A percentile compares a stretch with the other conserved stretches of the same genome.
Conservation (phyloP, 2,329 filamentous ascomycete genomes). For the Pseudocercospora macadamiae region DNA sequence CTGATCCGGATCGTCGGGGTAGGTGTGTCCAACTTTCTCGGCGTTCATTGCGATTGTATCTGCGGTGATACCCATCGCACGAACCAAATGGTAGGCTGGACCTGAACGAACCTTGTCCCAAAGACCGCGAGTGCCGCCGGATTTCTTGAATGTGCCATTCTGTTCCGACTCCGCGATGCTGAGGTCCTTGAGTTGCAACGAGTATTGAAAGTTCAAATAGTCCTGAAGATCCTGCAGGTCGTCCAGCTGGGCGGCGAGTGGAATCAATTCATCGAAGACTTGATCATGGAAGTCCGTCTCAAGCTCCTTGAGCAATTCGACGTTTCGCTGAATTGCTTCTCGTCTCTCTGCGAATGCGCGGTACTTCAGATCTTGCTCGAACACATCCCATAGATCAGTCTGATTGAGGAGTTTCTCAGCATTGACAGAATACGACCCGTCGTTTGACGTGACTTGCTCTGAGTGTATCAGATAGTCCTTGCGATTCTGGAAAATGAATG, state of each 20-base stretch:
- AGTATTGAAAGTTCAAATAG: conserved; percentile 93
- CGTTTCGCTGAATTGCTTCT: conserved; percentile 75
- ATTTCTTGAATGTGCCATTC: conserved; percentile 73
- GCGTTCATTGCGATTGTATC: conserved; percentile 88
- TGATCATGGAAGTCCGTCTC: conserved; percentile 66
- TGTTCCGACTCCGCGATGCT: conserved; percentile 63
- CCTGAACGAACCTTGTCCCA: conserved; percentile 84
- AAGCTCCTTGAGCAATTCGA: conserved; percentile 70
- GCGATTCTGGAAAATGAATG: conserved; percentile 96
- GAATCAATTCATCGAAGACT: conserved; percentile 81
- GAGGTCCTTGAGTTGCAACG: conserved; percentile 79
- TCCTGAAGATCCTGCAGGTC: conserved; percentile 96
- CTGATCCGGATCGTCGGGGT: conserved; percentile 80
- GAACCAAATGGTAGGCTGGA: conserved; percentile 79
- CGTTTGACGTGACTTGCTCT: conserved; percentile 68
- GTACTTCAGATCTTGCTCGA: conserved; percentile 94
- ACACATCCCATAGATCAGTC: conserved; percentile 91
- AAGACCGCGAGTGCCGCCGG: conserved; percentile 77
- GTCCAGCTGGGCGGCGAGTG: conserved; percentile 80
- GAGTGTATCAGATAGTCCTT: conserved; percentile 97
- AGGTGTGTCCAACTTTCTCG: conserved; percentile 73
- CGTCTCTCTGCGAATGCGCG: conserved; percentile 90
- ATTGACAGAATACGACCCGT: conserved; percentile 71
- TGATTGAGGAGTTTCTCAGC: conserved; percentile 90
- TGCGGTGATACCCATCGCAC: conserved; percentile 85